phyloP scores from a whole-genome alignment of 495 filamentous ascomycete genomes.

The Penicillium nucicola region DNA sequence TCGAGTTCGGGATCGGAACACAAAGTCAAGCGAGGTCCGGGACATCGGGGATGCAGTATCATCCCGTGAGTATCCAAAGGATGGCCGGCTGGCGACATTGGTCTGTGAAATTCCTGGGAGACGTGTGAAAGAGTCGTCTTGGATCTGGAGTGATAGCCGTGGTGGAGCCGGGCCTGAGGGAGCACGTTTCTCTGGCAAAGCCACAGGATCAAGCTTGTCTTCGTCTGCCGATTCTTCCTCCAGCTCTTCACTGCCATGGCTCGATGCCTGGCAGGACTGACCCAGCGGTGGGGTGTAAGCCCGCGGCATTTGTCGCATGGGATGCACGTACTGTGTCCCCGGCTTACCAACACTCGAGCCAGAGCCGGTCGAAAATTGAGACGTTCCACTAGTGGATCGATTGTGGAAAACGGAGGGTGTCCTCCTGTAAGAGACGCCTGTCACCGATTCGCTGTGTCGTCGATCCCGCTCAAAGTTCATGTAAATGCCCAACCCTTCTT shows the following conservation, averaged over 20 bases:
- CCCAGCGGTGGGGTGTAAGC: slow-evolving; percentile 54
- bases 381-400: slow-evolving; percentile 55
- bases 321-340: slow-evolving; percentile 53
- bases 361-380: slow-evolving; percentile 49
- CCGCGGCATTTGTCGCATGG: slow-evolving; percentile 57
- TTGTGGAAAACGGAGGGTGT: slow-evolving; percentile 41
- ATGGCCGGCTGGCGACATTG: slow-evolving; percentile 48
- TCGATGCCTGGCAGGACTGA: slow-evolving; percentile 50
- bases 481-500: slow-evolving; percentile 55
- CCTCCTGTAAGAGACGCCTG: slow-evolving; percentile 24
- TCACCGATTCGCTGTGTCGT: slow-evolving; percentile 28
- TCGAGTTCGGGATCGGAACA: slow-evolving; percentile 48
- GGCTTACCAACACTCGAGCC: slow-evolving; percentile 49
- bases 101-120: slow-evolving; percentile 51
- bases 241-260: slow-evolving; percentile 44
- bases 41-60: slow-evolving; percentile 49
- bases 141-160: slow-evolving; percentile 43
- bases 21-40: slow-evolving; percentile 55
- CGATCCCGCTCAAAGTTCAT: slow-evolving; percentile 42
- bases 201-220: slow-evolving; percentile 19
- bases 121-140: slow-evolving; percentile 45
- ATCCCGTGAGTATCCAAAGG: slow-evolving; percentile 46
- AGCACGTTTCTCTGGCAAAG: slow-evolving; percentile 19
- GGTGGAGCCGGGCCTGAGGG: slow-evolving; percentile 31
- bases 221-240: slow-evolving; percentile 21